phyloP scores from a whole-genome alignment of 2,329 filamentous ascomycete genomes.

The Alternaria brassicae region DNA sequence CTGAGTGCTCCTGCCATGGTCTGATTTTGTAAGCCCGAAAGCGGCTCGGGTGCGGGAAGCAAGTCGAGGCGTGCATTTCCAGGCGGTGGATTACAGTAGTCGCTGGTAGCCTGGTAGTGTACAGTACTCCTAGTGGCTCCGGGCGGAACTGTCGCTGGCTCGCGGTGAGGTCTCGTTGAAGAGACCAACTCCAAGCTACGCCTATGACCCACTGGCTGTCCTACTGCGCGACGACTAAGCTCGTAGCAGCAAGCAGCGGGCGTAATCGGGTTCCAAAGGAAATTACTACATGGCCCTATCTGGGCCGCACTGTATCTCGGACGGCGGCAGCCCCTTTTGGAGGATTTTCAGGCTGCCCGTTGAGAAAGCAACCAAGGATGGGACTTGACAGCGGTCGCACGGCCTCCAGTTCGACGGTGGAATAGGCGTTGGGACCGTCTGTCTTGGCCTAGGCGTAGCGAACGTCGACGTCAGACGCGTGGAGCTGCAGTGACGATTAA shows the following conservation, averaged over 20 bases:
- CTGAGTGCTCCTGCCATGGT: slow-evolving; percentile 16
- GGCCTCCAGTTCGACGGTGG: slow-evolving; percentile 23
- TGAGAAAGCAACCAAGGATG: slow-evolving; percentile 24
- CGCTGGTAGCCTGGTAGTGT: neutral
- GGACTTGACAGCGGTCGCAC: slow-evolving; percentile 33
- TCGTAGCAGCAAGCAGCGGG: slow-evolving; percentile 2
- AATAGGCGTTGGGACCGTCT: slow-evolving; percentile 19
- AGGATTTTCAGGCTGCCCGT: slow-evolving; percentile 32
- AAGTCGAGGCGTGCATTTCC: slow-evolving; percentile 22
- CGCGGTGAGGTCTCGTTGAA: slow-evolving; percentile 7
- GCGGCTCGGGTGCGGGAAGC: slow-evolving; percentile 28
- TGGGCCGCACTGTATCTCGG: slow-evolving; percentile 21
- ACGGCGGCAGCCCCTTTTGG: slow-evolving; percentile 19
- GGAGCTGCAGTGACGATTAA: slow-evolving; percentile 22
- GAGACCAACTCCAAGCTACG: neutral
- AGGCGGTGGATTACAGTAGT: slow-evolving; percentile 6
- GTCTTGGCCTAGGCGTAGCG: slow-evolving; percentile 27
- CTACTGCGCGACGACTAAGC: neutral
- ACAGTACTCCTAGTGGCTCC: slow-evolving; percentile 9
- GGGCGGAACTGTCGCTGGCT: slow-evolving; percentile 18
- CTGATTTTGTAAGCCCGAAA: slow-evolving; percentile 15
- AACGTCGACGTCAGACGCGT: slow-evolving; percentile 37
- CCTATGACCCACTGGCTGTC: slow-evolving; percentile 2
- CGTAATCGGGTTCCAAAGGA: slow-evolving; percentile 9
- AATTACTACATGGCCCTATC: slow-evolving; percentile 10